Evolutionary conservation across 2,329 filamentous ascomycete genomes (phyloP).

Genomic region (Talaromyces amestolkiae): DNA sequence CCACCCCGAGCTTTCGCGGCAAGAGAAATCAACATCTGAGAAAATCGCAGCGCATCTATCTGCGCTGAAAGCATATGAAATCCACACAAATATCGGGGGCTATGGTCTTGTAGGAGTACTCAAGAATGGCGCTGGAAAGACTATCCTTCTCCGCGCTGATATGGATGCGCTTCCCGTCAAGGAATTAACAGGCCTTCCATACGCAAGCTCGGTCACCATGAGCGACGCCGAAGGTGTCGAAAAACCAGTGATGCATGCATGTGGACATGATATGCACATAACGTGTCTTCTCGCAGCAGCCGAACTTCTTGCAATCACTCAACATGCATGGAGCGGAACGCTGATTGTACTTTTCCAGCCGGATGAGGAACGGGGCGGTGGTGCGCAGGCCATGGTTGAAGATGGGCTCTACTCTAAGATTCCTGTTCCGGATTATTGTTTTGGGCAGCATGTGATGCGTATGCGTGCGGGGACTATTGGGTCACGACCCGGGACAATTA

Average conservation of each 20-base stretch:
- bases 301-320: slow-evolving; percentile 47
- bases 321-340: slow-evolving; percentile 59
- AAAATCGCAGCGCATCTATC: slow-evolving; percentile 46
- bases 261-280: slow-evolving; percentile 62
- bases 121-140: slow-evolving; percentile 44
- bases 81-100: slow-evolving; percentile 48
- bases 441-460: slow-evolving; percentile 58
- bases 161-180: slow-evolving; percentile 51
- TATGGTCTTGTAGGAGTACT: slow-evolving; percentile 46
- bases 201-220: slow-evolving; percentile 48
- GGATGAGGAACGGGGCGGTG: slow-evolving; percentile 62
- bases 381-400: slow-evolving; percentile 62
- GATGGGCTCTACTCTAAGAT: slow-evolving; percentile 55
- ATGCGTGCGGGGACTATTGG: slow-evolving; percentile 43
- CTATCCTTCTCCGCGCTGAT: slow-evolving; percentile 49
- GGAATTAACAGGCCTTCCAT: slow-evolving; percentile 49
- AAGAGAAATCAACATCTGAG: slow-evolving; percentile 54
- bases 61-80: slow-evolving; percentile 32
- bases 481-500: slow-evolving; percentile 39
- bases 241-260: slow-evolving; percentile 61
- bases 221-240: slow-evolving; percentile 49
- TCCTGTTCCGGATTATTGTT: slow-evolving; percentile 54
- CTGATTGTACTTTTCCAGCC: slow-evolving; percentile 66
- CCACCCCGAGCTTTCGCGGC: slow-evolving; percentile 59
- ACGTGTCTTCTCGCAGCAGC: slow-evolving; percentile 55